Base-by-base conservation (phyloP, 306 rosid genomes). In the Vigna angularis region DNA sequence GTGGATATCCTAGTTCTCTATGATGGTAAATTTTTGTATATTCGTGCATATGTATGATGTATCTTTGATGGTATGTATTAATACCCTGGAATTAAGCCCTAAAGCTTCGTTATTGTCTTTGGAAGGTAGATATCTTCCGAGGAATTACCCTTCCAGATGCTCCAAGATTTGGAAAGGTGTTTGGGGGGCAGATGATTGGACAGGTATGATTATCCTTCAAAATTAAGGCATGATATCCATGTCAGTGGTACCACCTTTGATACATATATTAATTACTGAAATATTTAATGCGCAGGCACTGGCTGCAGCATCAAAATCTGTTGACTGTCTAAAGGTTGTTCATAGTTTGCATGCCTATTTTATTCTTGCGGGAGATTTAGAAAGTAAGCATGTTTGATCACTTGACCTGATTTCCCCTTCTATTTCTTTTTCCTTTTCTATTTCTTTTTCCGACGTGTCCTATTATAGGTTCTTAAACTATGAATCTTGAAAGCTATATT, bases 271-370 rank as follows among this genome's bases (percentile, higher is more conserved):
- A 51, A 62, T 85, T 80, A 83, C 62, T 38, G 26, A 59, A 71
- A 72, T 75, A 24, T 79, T 38, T 83, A 51, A 78, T 59, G 40
- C 82, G 82, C 93, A 95, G 99, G 99, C 96, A 72, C 77, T 95
- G 85, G 97, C 90, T 42, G 98, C 99, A 14, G 99, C 99, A 72
- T 87, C 99, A 57, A 93, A 92, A 88, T 91, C 99, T 78, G 90
- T 93, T 77, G 97, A 91, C 79, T 81, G 78, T 80, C 88, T 85
- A 61, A 93, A 89, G 85, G 17, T 89, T 79, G 90, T 91, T 75
- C 98, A 95, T 61, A 95, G 98, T 83, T 76, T 95, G 86, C 98
- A 95, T 79, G 87, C 92, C 22, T 90, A 93, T 88, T 95, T 93
- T 84, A 84, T 93, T 84, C 96, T 90, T 38, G 73, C 79, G 7